A percentile compares a stretch with the other conserved stretches of the same genome.
These are phyloP conservation scores for Pyricularia grisea DNA, from an alignment of 2,329 filamentous ascomycete genomes.

Conservation along the genomic window DNA sequence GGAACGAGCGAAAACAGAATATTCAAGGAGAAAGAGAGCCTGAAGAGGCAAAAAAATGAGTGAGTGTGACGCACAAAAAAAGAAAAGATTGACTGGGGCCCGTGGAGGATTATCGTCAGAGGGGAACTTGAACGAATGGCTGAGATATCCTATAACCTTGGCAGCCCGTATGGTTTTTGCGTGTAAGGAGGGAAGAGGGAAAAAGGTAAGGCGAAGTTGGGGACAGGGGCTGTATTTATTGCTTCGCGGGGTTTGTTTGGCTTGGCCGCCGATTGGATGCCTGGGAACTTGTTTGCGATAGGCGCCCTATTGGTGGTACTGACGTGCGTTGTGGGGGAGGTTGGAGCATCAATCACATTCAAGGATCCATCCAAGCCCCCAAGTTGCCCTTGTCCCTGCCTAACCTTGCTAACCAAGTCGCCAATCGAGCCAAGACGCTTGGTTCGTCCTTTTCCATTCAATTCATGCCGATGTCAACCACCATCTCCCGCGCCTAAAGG, in stretches of 20 bases:
- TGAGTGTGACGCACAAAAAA: conserved; percentile 30
- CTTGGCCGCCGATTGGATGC: background rate
- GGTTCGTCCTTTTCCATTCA: background rate
- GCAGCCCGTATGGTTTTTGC: conserved; percentile 46
- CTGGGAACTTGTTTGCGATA: background rate
- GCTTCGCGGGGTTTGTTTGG: background rate
- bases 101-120: conserved; percentile 40
- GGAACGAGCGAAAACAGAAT: conserved; percentile 38
- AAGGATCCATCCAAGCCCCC: background rate
- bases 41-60: conserved; percentile 21
- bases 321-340: background rate
- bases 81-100: conserved; percentile 35
- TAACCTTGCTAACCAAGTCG: background rate
- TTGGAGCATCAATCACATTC: background rate
- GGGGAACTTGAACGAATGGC: conserved; percentile 31
- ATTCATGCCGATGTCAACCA: background rate
- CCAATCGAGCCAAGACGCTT: background rate
- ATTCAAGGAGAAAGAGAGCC: conserved; percentile 25
- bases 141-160: conserved; percentile 46
- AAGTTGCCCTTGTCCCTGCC: background rate
- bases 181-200: conserved; percentile 44
- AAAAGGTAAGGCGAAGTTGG: conserved; percentile 28
- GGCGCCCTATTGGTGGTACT: background rate
- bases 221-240: conserved; percentile 25
- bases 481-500: background rate